A percentile compares a stretch with the other conserved stretches of the same genome.
Conservation (phyloP, 2,329 filamentous ascomycete species). For the Colletotrichum liaoningense region DNA sequence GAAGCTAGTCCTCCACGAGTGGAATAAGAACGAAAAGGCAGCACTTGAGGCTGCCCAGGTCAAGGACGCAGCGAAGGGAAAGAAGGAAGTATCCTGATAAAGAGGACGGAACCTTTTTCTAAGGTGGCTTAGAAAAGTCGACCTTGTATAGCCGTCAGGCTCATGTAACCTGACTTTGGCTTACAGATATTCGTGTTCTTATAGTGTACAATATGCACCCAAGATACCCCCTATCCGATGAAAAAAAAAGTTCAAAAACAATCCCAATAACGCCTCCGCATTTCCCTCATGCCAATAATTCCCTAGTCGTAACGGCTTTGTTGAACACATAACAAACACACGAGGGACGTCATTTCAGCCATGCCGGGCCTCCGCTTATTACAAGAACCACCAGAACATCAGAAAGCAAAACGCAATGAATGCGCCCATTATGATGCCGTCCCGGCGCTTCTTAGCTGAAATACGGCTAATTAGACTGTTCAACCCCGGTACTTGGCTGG, state of each 20-base stretch:
- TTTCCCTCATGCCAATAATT: slow-evolving; percentile 33
- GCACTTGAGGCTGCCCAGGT: slow-evolving; percentile 18
- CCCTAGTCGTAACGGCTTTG: slow-evolving; percentile 32
- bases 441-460: slow-evolving; percentile 92
- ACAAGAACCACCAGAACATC: slow-evolving; percentile 84
- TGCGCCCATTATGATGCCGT: slow-evolving; percentile 90
- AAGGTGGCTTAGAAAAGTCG: slow-evolving; percentile 16
- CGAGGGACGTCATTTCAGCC: slow-evolving; percentile 9
- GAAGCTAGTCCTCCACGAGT: slow-evolving; percentile 71
- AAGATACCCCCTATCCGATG: slow-evolving; percentile 33
- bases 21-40: slow-evolving; percentile 54
- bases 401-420: slow-evolving; percentile 96
- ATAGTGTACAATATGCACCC: slow-evolving; percentile 36
- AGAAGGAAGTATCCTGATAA: neutral
- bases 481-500: slow-evolving; percentile 91
- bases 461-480: slow-evolving; percentile 94
- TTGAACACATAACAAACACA: slow-evolving; percentile 21
- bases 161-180: slow-evolving; percentile 5
- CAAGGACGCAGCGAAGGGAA: slow-evolving; percentile 6
- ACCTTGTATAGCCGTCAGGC: neutral
- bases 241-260: neutral
- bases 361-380: neutral
- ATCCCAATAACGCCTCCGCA: slow-evolving; percentile 35
- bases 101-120: neutral
- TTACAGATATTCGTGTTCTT: slow-evolving; percentile 33